These are phyloP conservation scores for Guadua angustifolia DNA, from an alignment of 176 grass and related monocot species.

Conservation along the genomic window DNA sequence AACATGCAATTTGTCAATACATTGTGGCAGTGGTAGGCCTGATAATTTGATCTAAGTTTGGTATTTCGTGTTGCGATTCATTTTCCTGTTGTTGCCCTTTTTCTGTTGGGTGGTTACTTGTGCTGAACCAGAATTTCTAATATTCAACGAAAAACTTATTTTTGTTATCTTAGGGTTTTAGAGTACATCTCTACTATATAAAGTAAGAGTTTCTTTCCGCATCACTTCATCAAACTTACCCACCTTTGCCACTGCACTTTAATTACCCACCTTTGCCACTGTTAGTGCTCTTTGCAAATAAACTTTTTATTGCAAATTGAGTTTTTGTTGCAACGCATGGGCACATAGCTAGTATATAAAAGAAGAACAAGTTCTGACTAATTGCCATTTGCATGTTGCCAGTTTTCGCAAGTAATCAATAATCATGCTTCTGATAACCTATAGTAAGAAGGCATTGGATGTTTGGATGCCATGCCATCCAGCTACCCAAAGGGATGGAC, in stretches of 20 bases:
- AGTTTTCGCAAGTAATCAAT: constrained; percentile 13
- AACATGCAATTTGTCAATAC: not conserved
- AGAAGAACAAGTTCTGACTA: not conserved
- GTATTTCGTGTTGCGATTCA: constrained; percentile 1
- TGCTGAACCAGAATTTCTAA: constrained; percentile 19
- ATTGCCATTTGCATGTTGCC: constrained; percentile 14
- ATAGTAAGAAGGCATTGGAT: not conserved
- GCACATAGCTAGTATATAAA: no score
- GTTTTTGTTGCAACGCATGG: no score
- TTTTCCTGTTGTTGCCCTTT: not conserved
- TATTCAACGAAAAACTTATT: constrained; percentile 4
- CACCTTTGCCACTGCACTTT: no score
- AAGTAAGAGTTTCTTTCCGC: no score
- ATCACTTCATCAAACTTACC: no score
- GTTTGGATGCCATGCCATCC: not conserved
- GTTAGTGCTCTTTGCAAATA: no score
- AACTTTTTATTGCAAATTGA: no score
- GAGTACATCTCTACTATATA: no score
- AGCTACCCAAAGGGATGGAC: constrained; percentile 40
- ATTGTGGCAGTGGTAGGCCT: not conserved
- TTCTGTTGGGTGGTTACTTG: not conserved
- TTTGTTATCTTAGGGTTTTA: not conserved
- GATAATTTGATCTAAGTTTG: not conserved
- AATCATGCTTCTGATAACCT: constrained; percentile 8
- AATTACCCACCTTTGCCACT: no score